phyloP scores from a whole-genome alignment of 768 basidiomycete species.

The Tulasnella sp. region DNA sequence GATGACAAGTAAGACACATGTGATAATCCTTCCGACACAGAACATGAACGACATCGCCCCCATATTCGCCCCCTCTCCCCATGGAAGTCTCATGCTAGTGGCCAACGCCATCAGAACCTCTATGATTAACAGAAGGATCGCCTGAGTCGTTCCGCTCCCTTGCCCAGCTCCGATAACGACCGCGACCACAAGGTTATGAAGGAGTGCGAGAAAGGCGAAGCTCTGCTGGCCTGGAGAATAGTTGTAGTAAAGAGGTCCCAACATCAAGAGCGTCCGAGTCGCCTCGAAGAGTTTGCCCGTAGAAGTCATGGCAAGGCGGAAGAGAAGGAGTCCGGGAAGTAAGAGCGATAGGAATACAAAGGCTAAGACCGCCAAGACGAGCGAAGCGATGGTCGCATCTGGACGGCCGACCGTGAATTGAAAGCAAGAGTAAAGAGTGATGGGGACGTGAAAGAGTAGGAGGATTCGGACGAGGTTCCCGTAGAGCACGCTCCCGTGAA shows the following conservation, averaged over 20 bases:
- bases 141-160: conserved; percentile 80
- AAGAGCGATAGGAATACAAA: conserved; percentile 71
- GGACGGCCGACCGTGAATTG: conserved; percentile 55
- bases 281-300: conserved; percentile 92
- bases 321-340: conserved; percentile 60
- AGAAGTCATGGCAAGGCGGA: conserved; percentile 67
- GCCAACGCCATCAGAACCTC: conserved; percentile 80
- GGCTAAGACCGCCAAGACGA: conserved; percentile 69
- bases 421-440: conserved; percentile 85
- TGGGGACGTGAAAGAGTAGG: conserved; percentile 85
- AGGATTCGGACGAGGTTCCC: conserved; percentile 89
- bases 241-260: conserved; percentile 91
- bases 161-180: conserved; percentile 84
- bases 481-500: conserved; percentile 69
- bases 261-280: conserved; percentile 76
- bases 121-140: conserved; percentile 76
- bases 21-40: conserved; percentile 79
- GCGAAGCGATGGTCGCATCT: conserved; percentile 44
- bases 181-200: conserved; percentile 72
- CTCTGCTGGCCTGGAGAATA: conserved; percentile 85
- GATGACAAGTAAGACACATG: conserved; percentile 83
- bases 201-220: conserved; percentile 72
- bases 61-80: conserved; percentile 96
- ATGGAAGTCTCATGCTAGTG: conserved; percentile 90
- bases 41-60: conserved; percentile 89